A percentile compares a stretch with the other conserved stretches of the same genome.
Conservation (phyloP, 2,329 filamentous ascomycete genomes). For the Periconia digitata region DNA sequence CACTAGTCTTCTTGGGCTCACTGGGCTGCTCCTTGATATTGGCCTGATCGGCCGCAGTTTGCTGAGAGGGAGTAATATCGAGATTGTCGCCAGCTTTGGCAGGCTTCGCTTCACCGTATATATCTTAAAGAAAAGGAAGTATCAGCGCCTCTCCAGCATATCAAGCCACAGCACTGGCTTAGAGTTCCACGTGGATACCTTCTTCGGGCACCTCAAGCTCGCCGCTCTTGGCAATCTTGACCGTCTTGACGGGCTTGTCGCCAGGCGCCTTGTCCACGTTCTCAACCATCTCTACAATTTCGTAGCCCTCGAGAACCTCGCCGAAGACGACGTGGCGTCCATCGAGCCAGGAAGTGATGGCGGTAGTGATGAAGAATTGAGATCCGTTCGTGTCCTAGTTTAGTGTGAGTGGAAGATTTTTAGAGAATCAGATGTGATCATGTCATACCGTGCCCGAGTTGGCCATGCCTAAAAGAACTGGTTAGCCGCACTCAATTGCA, state of each 20-base stretch:
- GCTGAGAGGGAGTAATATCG: constrained; percentile 39
- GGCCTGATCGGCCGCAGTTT: constrained; percentile 17
- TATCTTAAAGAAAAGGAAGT: constrained; percentile 45
- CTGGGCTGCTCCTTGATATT: constrained; percentile 29
- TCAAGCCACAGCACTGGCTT: constrained; percentile 48
- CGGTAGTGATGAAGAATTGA: constrained; percentile 90
- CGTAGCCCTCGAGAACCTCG: constrained; percentile 84
- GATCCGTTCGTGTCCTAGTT: constrained; percentile 77
- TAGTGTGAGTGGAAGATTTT: constrained; percentile 35
- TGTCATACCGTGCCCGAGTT: constrained; percentile 60
- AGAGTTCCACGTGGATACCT: constrained; percentile 93
- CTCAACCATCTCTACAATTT: constrained; percentile 78
- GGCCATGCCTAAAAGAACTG: constrained; percentile 65
- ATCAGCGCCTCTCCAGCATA: constrained; percentile 47
- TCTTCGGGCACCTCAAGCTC: constrained; percentile 80
- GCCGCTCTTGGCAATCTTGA: constrained; percentile 83
- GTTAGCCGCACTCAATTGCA: not conserved
- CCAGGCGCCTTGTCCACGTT: constrained; percentile 64
- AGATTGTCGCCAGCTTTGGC: constrained; percentile 45
- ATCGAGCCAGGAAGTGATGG: constrained; percentile 79
- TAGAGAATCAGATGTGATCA: constrained; percentile 6
- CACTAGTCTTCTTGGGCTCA: constrained; percentile 21
- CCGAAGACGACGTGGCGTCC: constrained; percentile 85
- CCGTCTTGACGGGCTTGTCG: constrained; percentile 68
- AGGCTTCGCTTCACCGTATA: constrained; percentile 47